These are phyloP conservation scores for Brassica hybrid DNA, from an alignment of 441 rosid species.

Conservation along the genomic window DNA sequence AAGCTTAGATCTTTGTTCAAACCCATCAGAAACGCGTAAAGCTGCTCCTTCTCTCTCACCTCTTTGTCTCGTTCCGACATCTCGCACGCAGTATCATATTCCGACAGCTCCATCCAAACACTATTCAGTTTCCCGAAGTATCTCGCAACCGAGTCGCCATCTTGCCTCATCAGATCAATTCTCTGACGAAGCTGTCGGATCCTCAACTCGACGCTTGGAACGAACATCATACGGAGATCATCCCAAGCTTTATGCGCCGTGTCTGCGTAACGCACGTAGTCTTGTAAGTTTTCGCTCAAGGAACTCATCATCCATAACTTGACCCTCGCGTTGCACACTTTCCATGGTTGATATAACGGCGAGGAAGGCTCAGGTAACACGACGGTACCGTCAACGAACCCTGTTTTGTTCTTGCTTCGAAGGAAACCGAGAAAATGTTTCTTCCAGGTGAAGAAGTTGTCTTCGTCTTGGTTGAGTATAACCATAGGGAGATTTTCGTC, in stretches of 20 bases:
- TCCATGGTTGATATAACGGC: no score
- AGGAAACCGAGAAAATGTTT: background rate
- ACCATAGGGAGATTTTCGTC: background rate
- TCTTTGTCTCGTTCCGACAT: background rate
- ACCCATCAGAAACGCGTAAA: no score
- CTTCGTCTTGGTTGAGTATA: background rate
- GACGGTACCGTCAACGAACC: no score
- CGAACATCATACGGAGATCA: background rate
- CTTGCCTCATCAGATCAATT: constrained; percentile 20
- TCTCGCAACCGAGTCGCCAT: background rate
- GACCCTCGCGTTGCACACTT: background rate
- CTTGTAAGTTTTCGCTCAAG: background rate
- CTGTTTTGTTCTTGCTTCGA: no score
- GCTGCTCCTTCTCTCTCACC: background rate
- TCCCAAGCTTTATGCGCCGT: background rate
- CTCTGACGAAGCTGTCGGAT: constrained; percentile 10
- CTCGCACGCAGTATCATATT: constrained; percentile 20
- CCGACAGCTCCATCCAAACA: constrained; percentile 24
- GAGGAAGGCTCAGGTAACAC: no score
- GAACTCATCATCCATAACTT: background rate
- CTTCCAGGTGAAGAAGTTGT: constrained; percentile 14
- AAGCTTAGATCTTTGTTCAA: no score
- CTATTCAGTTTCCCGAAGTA: constrained; percentile 2
- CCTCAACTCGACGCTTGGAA: constrained; percentile 10
- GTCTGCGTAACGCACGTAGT: background rate